Evolutionary conservation across 768 basidiomycete genomes (phyloP).

Genomic region (Cystobasidium tubakii): DNA sequence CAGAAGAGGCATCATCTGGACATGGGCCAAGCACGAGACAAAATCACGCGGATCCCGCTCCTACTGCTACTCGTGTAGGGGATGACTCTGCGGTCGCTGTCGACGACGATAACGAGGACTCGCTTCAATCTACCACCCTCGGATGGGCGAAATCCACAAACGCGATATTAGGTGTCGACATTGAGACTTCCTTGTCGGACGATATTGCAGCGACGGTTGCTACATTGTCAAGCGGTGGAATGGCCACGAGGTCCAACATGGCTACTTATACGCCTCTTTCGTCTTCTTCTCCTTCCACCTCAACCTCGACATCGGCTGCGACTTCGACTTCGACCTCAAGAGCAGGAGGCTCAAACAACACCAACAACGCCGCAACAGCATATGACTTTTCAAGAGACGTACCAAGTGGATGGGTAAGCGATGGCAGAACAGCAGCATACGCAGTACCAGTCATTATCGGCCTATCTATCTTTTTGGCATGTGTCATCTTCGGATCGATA

Average conservation of each 20-base stretch:
- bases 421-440: slow-evolving; percentile 28
- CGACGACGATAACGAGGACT: not conserved
- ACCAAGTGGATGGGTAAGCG: slow-evolving; percentile 25
- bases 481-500: slow-evolving; percentile 21
- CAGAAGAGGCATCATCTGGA: not conserved
- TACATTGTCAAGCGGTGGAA: not conserved
- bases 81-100: too few species aligned
- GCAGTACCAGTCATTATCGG: slow-evolving; percentile 35
- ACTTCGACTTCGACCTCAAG: not conserved
- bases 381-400: slow-evolving; percentile 30
- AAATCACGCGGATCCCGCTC: not conserved
- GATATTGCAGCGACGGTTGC: not conserved
- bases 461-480: slow-evolving; percentile 22
- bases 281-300: too few species aligned
- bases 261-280: not conserved
- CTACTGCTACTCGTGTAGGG: not conserved
- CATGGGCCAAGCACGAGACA: not conserved
- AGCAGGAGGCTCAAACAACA: not conserved
- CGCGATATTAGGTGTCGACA: slow-evolving; percentile 16
- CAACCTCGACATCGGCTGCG: not conserved
- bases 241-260: not conserved
- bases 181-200: not conserved
- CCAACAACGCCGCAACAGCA: not conserved
- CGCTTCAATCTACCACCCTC: not conserved
- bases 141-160: slow-evolving; percentile 29